Evolutionary conservation across 169 alveolate genomes (phyloP).

Genomic region (Eimeria maxima): DNA sequence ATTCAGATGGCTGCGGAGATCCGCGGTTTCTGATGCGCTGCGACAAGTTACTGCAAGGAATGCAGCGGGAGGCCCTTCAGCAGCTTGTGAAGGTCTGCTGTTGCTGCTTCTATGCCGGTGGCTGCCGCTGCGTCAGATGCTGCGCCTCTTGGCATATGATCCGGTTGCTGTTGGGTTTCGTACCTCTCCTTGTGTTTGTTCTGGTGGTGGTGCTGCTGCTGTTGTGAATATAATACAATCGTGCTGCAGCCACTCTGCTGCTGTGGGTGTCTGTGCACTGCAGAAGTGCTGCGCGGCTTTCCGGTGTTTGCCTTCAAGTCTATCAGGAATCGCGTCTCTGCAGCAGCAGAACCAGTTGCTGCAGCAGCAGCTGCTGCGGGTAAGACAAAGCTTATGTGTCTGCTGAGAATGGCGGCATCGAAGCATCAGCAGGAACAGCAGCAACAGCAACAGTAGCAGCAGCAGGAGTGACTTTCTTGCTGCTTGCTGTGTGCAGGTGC

Average conservation of each 20-base stretch:
- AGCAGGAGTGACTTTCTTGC: not conserved
- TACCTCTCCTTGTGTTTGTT: not conserved
- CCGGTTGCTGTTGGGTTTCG: constrained; percentile 13
- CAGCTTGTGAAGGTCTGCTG: constrained; percentile 70
- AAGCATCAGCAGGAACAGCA: not conserved
- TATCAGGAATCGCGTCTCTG: not conserved
- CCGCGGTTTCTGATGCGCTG: constrained; percentile 69
- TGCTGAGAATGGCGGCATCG: too few relatives aligned
- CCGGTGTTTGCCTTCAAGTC: constrained; percentile 43
- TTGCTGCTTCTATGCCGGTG: constrained; percentile 45
- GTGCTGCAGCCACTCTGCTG: constrained; percentile 10
- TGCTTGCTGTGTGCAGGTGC: not conserved
- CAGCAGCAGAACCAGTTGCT: constrained; percentile 35
- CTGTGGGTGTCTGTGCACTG: constrained; percentile 44
- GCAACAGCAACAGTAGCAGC: constrained; percentile 58
- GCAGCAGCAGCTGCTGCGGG: constrained; percentile 72
- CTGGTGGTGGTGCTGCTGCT: not conserved
- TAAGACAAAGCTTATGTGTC: not conserved
- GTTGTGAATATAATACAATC: not conserved
- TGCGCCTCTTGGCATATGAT: not conserved
- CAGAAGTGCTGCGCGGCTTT: constrained; percentile 77
- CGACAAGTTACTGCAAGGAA: constrained; percentile 65
- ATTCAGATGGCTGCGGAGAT: constrained; percentile 39
- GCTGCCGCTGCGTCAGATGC: constrained; percentile 20
- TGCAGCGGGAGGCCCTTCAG: constrained; percentile 65